phyloP scores from a whole-genome alignment of 306 rosid species.

The Canavalia ensiformis region DNA sequence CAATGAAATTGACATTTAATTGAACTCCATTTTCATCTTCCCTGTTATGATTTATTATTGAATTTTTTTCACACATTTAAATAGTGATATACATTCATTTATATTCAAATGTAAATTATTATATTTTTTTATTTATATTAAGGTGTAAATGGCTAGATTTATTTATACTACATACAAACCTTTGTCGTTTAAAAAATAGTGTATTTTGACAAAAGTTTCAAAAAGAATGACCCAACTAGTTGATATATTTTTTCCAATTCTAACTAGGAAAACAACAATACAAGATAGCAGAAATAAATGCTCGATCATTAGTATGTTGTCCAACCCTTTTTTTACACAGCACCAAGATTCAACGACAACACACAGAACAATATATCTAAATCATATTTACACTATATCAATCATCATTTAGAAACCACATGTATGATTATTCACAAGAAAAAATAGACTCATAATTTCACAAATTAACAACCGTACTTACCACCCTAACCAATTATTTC shows the following conservation, averaged over 20 bases:
- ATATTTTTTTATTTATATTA: too few relatives aligned
- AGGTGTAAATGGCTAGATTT: too few relatives aligned
- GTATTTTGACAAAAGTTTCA: not conserved
- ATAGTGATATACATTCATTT: too few relatives aligned
- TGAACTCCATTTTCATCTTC: too few relatives aligned
- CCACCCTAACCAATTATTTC: not conserved
- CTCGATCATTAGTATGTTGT: not conserved
- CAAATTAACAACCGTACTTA: not conserved
- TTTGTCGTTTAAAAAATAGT: not conserved
- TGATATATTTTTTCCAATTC: not conserved
- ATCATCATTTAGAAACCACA: constrained; percentile 18
- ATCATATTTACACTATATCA: not conserved
- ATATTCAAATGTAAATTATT: too few relatives aligned
- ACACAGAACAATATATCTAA: not conserved
- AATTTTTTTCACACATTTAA: too few relatives aligned
- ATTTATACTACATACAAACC: not conserved
- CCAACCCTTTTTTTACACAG: constrained; percentile 7
- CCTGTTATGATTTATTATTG: too few relatives aligned
- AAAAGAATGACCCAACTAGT: not conserved
- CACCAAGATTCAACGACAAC: not conserved
- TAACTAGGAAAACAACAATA: not conserved
- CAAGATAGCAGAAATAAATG: not conserved
- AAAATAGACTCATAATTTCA: not conserved
- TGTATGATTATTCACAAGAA: not conserved
- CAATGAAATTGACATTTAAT: too few relatives aligned